Base-by-base conservation (phyloP, 805 yeast genomes). In the Nakazawaea laoshanensis region DNA sequence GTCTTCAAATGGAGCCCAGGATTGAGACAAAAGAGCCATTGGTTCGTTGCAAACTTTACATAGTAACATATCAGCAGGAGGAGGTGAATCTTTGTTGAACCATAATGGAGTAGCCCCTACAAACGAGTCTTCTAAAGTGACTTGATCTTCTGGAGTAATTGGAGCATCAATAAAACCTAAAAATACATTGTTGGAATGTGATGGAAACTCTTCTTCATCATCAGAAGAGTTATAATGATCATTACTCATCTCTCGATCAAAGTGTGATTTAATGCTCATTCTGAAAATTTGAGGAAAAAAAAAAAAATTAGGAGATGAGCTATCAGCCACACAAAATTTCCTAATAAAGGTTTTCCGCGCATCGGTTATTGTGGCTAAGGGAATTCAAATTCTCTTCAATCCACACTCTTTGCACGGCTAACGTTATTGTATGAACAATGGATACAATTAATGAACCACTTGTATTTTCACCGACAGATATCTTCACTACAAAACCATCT, bases 101-200 rank as follows among this genome's bases (percentile, higher is more conserved):
- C 95, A 80, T 6, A 74, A 48, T 6, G 88, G 85, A 24, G 57
- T 54, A 1, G 95, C 94, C 1, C 97, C 97, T 20, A 89, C 67
- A 42, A 85, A 77, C 0, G 94, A 74, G 47, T 86, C 95, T 36
- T 70, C 76, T 4, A 63, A 36, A 1, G 63, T 55, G 19, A 74
- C 65, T 24, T 41, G 45, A 22, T 66, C 74, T 3, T 63, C 69
- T 11, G 59, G 65, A 5, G 67, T 62, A 19, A 69, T 65, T n/a
- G 73, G 67, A 1, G 70, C 65, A 46, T 82, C 92, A 8, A 76
- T 71, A 46, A 66, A 76, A 1, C 89, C 94, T 14, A 83, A 54
- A 33, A 56, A 64, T 0, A 76, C 75, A 2, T 17, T 35, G 44
- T n/a, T 45, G 53, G 17, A 55, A 45, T 15, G 18, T 7, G 24